Conservation (phyloP, 176 grass and related monocot species). For the Aegilops sharonensis region DNA sequence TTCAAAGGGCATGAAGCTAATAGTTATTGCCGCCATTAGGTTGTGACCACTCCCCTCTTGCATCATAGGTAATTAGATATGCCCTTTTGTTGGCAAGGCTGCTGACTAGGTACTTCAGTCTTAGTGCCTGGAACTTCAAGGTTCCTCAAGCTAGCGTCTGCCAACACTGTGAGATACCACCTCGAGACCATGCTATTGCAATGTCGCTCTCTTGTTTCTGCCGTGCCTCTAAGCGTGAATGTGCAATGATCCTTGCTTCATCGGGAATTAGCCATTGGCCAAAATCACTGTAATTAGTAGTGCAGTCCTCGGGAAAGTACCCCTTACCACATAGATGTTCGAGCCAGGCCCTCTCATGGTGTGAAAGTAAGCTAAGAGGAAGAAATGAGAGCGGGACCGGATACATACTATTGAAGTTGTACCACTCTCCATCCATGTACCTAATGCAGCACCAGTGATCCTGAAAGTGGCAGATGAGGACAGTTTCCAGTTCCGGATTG, state of each 20-base stretch:
- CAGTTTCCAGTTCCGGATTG: constrained; percentile 45
- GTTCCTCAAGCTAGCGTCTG: too few species aligned
- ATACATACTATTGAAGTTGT: background rate
- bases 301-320: constrained; percentile 50
- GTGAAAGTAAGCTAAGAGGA: constrained; percentile 54
- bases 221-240: constrained; percentile 17
- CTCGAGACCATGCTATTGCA: background rate
- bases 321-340: constrained; percentile 49
- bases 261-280: constrained; percentile 50
- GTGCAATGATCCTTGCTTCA: constrained; percentile 44
- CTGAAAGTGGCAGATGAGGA: constrained; percentile 50
- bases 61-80: too few species aligned
- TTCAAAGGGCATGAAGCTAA: too few species aligned
- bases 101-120: too few species aligned
- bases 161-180: background rate
- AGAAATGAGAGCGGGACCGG: constrained; percentile 39
- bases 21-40: too few species aligned
- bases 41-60: too few species aligned
- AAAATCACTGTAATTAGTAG: constrained; percentile 8
- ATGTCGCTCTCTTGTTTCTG: background rate
- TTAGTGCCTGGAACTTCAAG: too few species aligned
- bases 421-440: constrained; percentile 45
- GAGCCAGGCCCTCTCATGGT: constrained; percentile 36
- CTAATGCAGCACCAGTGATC: constrained; percentile 57
- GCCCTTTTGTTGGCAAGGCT: too few species aligned